phyloP scores from a whole-genome alignment of 2,329 filamentous ascomycete species.

The Zopfia rhizophila region DNA sequence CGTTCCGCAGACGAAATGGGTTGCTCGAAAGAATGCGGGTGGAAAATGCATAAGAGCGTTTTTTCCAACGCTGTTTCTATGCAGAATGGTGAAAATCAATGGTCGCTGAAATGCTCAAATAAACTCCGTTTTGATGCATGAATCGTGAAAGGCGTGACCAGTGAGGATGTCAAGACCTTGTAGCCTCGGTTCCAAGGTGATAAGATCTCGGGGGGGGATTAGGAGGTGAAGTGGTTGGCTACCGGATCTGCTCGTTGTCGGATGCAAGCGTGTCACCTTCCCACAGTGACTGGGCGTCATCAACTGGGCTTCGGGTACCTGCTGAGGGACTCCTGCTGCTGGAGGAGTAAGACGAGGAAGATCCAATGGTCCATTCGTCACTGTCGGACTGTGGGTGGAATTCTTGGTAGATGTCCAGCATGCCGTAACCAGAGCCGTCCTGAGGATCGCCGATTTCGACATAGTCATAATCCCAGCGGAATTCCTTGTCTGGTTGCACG shows the following conservation, averaged over 20 bases:
- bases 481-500: constrained; percentile 83
- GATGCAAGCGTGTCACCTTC: constrained; percentile 67
- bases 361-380: constrained; percentile 91
- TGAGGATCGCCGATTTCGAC: constrained; percentile 80
- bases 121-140: constrained; percentile 52
- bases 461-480: constrained; percentile 96
- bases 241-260: constrained; percentile 50
- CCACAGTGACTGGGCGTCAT: constrained; percentile 67
- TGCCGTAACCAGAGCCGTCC: constrained; percentile 63
- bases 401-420: constrained; percentile 66
- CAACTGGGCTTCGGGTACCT: constrained; percentile 59
- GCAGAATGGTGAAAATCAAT: constrained; percentile 29
- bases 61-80: constrained; percentile 38
- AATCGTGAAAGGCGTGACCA: constrained; percentile 47
- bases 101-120: constrained; percentile 50
- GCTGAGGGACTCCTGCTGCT: constrained; percentile 68
- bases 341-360: constrained; percentile 78
- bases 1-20: constrained; percentile 1
- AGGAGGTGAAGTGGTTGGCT: constrained; percentile 28
- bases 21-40: no score
- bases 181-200: no score
- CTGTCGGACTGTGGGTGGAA: constrained; percentile 69
- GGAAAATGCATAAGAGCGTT: constrained; percentile 26
- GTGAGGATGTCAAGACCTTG: not conserved
- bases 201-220: constrained; percentile 35